Conservation (phyloP, 2,329 filamentous ascomycete genomes). For the Harringtonia lauricola region DNA sequence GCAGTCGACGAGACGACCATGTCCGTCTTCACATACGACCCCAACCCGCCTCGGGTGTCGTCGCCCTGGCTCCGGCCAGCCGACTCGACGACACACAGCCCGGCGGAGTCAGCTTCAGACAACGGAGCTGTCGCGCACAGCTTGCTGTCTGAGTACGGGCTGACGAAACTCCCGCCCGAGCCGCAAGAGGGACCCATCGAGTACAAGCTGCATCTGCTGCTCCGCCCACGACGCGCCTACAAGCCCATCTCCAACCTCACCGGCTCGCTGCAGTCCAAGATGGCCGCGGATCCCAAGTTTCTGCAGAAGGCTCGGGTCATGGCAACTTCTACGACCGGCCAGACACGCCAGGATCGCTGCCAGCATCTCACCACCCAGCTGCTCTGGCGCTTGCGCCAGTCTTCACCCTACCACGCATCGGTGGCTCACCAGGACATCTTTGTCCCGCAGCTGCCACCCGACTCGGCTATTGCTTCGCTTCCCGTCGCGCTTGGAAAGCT, state of each 20-base stretch:
- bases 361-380: conserved; percentile 92
- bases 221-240: conserved; percentile 68
- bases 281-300: conserved; percentile 16
- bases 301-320: conserved; percentile 14
- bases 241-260: conserved; percentile 45
- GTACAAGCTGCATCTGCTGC: conserved; percentile 86
- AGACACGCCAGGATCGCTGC: conserved; percentile 71
- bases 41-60: conserved; percentile 74
- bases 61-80: conserved; percentile 70
- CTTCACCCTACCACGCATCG: conserved; percentile 78
- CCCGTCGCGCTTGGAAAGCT: conserved; percentile 43
- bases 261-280: conserved; percentile 20
- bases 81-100: conserved; percentile 24
- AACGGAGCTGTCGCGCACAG: conserved; percentile 18
- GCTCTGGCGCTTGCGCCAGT: conserved; percentile 90
- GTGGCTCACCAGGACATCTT: conserved; percentile 59
- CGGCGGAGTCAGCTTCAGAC: conserved; percentile 11
- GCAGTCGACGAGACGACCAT: conserved; percentile 29
- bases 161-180: conserved; percentile 75
- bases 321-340: conserved; percentile 24
- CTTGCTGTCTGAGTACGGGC: conserved; percentile 48
- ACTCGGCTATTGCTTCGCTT: conserved; percentile 32
- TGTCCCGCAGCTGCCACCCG: conserved; percentile 58
- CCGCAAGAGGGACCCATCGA: conserved; percentile 91
- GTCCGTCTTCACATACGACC: conserved; percentile 91